Conservation (phyloP, 129 eudicot species). For the Rutidosis leptorrhynchoides region DNA sequence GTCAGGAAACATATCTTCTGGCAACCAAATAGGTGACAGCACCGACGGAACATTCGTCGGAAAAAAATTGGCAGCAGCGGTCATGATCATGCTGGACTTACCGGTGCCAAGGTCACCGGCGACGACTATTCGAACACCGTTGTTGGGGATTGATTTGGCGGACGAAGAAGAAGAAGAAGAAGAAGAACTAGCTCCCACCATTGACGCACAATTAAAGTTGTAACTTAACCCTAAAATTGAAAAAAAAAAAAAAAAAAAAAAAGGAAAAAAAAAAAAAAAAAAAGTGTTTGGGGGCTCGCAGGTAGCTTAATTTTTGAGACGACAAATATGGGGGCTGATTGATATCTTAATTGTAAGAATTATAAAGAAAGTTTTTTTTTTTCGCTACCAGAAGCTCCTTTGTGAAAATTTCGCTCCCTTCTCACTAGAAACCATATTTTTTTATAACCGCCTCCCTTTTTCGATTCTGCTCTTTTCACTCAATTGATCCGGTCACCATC, state of each 20-base stretch:
- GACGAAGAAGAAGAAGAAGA: no score
- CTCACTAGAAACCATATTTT: no score
- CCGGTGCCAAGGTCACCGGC: conserved; percentile 91
- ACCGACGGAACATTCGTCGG: conserved; percentile 69
- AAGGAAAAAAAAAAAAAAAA: no score
- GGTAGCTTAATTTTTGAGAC: conserved; percentile 20
- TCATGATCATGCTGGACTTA: conserved; percentile 70
- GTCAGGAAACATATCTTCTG: conserved; percentile 76
- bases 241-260: no score
- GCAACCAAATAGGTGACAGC: conserved; percentile 76
- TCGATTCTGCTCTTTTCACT: no score
- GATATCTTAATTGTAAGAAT: not conserved
- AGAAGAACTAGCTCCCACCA: conserved; percentile 56
- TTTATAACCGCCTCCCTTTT: no score
- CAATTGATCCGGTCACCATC: no score
- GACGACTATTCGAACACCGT: conserved; percentile 73
- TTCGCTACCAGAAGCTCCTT: no score
- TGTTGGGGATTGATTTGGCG: conserved; percentile 19
- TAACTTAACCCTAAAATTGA: conserved; percentile 7
- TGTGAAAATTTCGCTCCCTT: no score
- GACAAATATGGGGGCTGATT: not conserved
- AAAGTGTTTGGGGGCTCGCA: not conserved
- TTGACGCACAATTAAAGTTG: conserved; percentile 11
- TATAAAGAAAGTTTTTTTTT: no score
- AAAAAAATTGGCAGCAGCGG: conserved; percentile 66